phyloP scores from a whole-genome alignment of 2,329 filamentous ascomycete genomes.

The Venturiaceae sp. region DNA sequence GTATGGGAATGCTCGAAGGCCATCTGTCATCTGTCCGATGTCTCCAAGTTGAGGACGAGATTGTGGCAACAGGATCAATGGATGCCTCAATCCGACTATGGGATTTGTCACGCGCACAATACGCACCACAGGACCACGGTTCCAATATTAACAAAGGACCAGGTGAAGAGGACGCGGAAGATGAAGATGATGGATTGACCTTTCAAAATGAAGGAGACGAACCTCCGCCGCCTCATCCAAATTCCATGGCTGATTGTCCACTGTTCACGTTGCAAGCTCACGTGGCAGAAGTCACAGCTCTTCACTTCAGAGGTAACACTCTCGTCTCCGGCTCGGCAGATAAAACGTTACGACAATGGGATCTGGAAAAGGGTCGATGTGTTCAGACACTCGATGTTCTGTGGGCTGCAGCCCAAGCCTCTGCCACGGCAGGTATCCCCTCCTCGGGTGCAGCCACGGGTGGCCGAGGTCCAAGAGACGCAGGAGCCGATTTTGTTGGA shows the following conservation, averaged over 20 bases:
- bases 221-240: constrained; percentile 56
- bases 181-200: constrained; percentile 47
- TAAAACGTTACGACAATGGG: constrained; percentile 96
- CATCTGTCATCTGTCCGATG: constrained; percentile 90
- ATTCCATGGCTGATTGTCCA: constrained; percentile 80
- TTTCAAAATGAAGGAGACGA: constrained; percentile 57
- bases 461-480: constrained; percentile 38
- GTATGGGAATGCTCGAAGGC: constrained; percentile 84
- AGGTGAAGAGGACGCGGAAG: constrained; percentile 33
- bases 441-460: constrained; percentile 43
- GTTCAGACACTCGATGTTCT: constrained; percentile 96
- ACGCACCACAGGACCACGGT: constrained; percentile 57
- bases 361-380: constrained; percentile 92
- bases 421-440: constrained; percentile 46
- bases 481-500: constrained; percentile 82
- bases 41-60: constrained; percentile 89
- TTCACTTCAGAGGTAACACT: constrained; percentile 82
- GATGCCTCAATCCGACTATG: constrained; percentile 91
- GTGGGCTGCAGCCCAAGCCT: constrained; percentile 91
- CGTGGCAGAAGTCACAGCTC: constrained; percentile 85
- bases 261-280: constrained; percentile 85
- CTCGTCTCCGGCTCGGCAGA: constrained; percentile 93
- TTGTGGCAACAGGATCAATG: constrained; percentile 87
- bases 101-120: constrained; percentile 85
- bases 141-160: constrained; percentile 39